Evolutionary conservation across 768 basidiomycete genomes (phyloP), one percentile per base, ranked within the genome.

Genomic region (Chalciporus pseudorubinellus): DNA sequence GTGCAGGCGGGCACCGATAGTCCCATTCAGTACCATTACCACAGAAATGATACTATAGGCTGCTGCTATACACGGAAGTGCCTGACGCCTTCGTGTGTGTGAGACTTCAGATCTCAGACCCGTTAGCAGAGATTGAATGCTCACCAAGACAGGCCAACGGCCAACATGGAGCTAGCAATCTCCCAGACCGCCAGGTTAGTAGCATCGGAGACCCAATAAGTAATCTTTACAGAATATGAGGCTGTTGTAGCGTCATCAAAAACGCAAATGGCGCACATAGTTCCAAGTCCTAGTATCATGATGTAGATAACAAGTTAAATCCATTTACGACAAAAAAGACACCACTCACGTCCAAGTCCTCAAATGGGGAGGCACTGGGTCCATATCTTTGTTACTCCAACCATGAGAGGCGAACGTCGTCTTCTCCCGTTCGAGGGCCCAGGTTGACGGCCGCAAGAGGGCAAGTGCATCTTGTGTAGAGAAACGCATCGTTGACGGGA

Each of bases 331-430:
- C 6, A 36, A n/a, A 21, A 22, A 44, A 44, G 24, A 47, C 2
- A 28, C 7, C 3, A 48, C 63, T 56, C 28, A 64, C 22, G 76
- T 73, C 88, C 88, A 90, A 2, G 85, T 89, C 52, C 86, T 70
- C 38, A 73, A 56, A 26, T 76, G 65, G 0, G 72, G 74, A 29
- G 85, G 82, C 9, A 87, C 85, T 4, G 86, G 85, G 55, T 89
- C 87, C 84, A 89, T 88, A 59, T 89, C 88, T 57, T 78, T 78
- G 67, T 90, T 90, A 55, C 73, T 76, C 85, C 85, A 87, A 64
- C 75, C 72, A 54, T 75, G 74, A 40, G 82, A 77, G 4, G 83
- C 86, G 59, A 85, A 82, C 21, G 76, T 78, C 19, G 77, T 77
- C 39, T 64, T 4, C 29, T 61, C 61, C 16, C 38, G 60, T 39